Conservation (phyloP, 1,284 basidiomycete species). For the Singerocomus inundabilis region DNA sequence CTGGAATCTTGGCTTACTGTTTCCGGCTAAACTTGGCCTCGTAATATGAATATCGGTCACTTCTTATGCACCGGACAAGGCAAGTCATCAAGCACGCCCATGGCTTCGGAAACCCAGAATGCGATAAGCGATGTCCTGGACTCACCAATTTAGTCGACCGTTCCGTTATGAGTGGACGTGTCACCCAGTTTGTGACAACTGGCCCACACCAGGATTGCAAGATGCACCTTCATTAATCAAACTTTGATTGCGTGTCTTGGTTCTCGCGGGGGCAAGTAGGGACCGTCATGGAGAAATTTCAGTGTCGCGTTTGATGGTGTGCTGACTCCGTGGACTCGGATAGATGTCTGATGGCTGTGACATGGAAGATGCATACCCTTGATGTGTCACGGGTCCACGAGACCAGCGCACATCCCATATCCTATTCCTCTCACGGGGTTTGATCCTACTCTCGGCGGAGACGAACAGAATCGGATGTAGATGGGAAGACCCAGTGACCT, state of each 20-base stretch:
- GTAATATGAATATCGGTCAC: not conserved
- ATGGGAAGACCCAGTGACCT: not conserved
- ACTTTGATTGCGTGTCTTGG: not conserved
- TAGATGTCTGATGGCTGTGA: not conserved
- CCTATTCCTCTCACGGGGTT: not conserved
- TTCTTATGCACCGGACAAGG: not conserved
- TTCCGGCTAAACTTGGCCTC: not conserved
- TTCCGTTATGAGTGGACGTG: not conserved
- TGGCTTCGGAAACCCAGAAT: not conserved
- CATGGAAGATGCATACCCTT: not conserved
- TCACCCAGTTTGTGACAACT: not conserved
- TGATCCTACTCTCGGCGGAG: not conserved
- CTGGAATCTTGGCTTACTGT: not conserved
- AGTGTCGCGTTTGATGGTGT: not conserved
- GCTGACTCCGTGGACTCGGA: not conserved
- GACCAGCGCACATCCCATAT: not conserved
- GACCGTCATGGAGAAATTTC: not conserved
- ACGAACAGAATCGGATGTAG: not conserved
- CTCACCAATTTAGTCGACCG: not conserved
- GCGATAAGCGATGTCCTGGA: not conserved
- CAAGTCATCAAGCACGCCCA: too few species aligned
- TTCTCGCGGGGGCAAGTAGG: not conserved
- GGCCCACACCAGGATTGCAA: not conserved
- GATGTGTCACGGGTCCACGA: not conserved
- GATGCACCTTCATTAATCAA: not conserved